Base-by-base conservation (phyloP, 176 grass and related monocot genomes). In the Aegilops tauschii region DNA sequence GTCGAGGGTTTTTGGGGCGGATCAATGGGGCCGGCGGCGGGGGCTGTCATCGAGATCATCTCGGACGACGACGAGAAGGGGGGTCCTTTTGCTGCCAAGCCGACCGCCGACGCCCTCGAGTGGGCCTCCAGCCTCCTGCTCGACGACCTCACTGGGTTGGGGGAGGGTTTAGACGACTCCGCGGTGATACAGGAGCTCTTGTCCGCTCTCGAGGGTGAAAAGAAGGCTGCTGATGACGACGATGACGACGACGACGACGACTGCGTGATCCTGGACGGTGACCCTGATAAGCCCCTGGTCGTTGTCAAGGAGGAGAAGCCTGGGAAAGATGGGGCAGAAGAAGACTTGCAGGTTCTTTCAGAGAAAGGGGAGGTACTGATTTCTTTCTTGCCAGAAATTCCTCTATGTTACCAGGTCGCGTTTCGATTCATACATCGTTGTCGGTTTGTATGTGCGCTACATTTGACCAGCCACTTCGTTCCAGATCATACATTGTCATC, bases 321-420 rank as follows among this genome's bases (percentile, higher is more conserved):
- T 28, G 37, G 49, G 21, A 54, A 18, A 69, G 89, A 90, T 82
- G 90, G 9, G 59, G 5, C 32, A 1, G 90, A 89, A 0, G 93
- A 94, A 86, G 96, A 98, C 17, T 21, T 98, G 56, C 69, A 84
- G 65, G 90, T 94, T n/a, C 82, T 98, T 61, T 90, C 85, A 3
- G 90, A 92, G 90, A 98, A 95, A 83, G 96, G 96, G 61, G 80
- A 94, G 91, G 96, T 98, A 90, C 18, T 61, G 52, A 17, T 65
- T 83, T 44, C 44, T 66, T 32, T 13, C 66, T 61, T 39, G 0
- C 7, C 23, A 23, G 3, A 29, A 2, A 29, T 50, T 70, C 12
- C 45, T 20, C 79, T 42, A 39, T 18, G 5, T 45, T 77, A 28
- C 1, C 21, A 1, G 11, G 0, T 14, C n/a, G 69, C 2, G 11